phyloP scores from a whole-genome alignment of 306 rosid genomes.

The Arachis stenosperma region DNA sequence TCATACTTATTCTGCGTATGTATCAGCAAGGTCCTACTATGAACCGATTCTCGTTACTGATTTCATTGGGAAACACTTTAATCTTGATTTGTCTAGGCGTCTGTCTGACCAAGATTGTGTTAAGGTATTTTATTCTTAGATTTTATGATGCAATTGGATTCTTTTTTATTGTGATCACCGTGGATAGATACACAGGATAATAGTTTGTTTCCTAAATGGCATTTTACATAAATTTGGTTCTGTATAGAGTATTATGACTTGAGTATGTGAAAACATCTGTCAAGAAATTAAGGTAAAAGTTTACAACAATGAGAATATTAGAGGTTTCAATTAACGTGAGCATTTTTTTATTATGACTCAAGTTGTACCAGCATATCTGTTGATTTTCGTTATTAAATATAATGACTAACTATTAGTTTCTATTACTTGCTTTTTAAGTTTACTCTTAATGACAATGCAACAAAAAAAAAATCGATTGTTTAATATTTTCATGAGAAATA shows the following conservation, averaged over 20 bases:
- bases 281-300: slow-evolving; percentile 50
- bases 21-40: slow-evolving; percentile 68
- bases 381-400: neutral
- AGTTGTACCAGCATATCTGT: neutral
- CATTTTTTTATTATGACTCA: neutral
- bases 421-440: slow-evolving; percentile 49
- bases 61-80: slow-evolving; percentile 42
- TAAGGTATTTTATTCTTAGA: slow-evolving; percentile 50
- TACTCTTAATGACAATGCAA: slow-evolving; percentile 48
- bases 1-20: slow-evolving; percentile 52
- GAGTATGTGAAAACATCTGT: neutral
- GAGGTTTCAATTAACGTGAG: slow-evolving; percentile 62
- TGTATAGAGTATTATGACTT: no score
- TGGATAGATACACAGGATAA: neutral
- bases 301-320: neutral
- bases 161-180: no score
- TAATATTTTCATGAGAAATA: slow-evolving; percentile 61
- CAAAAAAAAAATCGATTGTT: slow-evolving; percentile 24
- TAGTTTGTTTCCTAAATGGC: neutral
- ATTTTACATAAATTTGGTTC: no score
- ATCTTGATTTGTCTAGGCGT: slow-evolving; percentile 36
- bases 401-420: neutral
- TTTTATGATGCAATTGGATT: neutral
- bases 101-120: slow-evolving; percentile 57
- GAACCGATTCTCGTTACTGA: slow-evolving; percentile 60